Conservation (phyloP, 805 yeast species). For the Schizosaccharomyces cryophilus region DNA sequence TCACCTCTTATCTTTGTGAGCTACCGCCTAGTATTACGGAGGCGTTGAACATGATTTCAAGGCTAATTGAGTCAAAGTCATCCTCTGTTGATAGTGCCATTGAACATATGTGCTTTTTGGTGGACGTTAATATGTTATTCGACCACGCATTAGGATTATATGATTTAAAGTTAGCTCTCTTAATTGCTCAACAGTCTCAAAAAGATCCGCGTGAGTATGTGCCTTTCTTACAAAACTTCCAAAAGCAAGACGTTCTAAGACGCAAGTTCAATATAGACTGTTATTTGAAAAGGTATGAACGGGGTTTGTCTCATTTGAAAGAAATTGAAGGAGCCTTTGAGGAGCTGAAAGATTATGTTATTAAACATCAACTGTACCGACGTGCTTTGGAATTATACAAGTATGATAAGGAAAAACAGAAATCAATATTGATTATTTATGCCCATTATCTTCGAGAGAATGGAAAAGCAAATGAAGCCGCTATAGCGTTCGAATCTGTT, state of each 20-base stretch:
- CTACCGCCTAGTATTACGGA: conserved; percentile 61
- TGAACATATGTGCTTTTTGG: conserved; percentile 69
- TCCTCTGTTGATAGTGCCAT: conserved; percentile 19
- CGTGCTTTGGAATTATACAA: conserved; percentile 40
- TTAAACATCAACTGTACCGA: conserved; percentile 42
- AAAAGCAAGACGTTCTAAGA: conserved; percentile 39
- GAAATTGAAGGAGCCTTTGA: conserved; percentile 17
- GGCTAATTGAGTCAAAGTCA: conserved; percentile 5
- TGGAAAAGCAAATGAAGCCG: conserved; percentile 46
- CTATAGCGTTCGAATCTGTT: conserved; percentile 47
- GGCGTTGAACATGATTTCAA: conserved; percentile 37
- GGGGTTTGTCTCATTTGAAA: conserved; percentile 43
- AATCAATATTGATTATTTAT: conserved; percentile 27
- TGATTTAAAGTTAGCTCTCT: conserved; percentile 54
- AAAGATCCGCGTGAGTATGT: conserved; percentile 93
- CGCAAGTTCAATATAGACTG: conserved; percentile 60
- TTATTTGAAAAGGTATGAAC: conserved; percentile 36
- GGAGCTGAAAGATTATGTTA: conserved; percentile 47
- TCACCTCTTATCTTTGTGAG: conserved; percentile 83
- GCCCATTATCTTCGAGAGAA: conserved; percentile 32
- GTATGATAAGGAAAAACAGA: conserved; percentile 29
- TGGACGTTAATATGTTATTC: conserved; percentile 68
- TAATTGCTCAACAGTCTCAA: conserved; percentile 86
- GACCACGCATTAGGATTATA: conserved; percentile 59
- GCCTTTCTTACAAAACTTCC: conserved; percentile 66